Base-by-base conservation (phyloP, 352 stramenopile genomes). In the Pseudoperonospora humuli region DNA sequence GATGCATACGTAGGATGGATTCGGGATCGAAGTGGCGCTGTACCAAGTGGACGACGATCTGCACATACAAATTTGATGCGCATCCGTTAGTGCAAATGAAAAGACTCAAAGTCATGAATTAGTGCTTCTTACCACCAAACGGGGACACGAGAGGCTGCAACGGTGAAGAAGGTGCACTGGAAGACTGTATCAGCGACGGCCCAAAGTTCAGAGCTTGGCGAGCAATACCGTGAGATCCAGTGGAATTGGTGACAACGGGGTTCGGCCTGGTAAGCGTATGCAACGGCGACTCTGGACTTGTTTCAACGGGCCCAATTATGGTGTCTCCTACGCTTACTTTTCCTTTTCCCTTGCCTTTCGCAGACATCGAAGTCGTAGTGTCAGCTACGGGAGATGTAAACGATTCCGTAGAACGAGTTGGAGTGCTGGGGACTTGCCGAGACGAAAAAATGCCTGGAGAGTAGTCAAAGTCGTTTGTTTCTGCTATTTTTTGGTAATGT, bases 401-500 rank as follows among this genome's bases (percentile, higher is more conserved):
- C 2, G 50, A 39, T 18, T 61, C 39, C 36, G 44, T 42, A 14
- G 54, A 58, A 44, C 44, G 60, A 9, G 47, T 57, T 13, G 50
- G 64, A 8, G 62, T 46, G 32, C 52, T 56, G 13, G 62, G 65
- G 6, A 64, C 68, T 45, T 74, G 74, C 13, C 60, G 71, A 23
- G 67, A 72, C 10, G 77, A 89, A 43, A 69, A 86, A 33, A 86
- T 84, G 9, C 75, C 77, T 13, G 77, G 77, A 15, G 63, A 74
- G 43, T 89, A 89, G 25, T 64, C 45, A 31, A 67, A 60, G 15
- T 45, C 41, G 3, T 43, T 46, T 36, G 45, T 23, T 18, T 53
- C 47, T 3, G 45, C 25, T 26, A 61, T 47, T 32, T 64, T 50
- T 20, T 69, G 50, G 18, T 51, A 53, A 43, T 61, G 51, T 45